Conservation (phyloP, 805 yeast species). For the Tetrapisispora arboricola region DNA sequence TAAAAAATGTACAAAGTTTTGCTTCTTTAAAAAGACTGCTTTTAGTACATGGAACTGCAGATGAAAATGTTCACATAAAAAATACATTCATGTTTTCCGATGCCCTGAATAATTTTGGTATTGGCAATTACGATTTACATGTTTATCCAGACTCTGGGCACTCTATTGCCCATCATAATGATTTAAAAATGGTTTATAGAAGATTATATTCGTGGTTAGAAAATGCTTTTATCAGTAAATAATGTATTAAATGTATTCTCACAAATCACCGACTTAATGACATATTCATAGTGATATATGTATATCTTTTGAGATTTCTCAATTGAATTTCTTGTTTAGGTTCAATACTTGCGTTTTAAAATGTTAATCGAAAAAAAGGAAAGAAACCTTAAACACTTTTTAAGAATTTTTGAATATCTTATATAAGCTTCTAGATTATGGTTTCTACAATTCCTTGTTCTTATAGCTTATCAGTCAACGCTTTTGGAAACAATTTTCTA, state of each 20-base stretch:
- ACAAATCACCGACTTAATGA: no score
- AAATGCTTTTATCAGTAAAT: constrained; percentile 36
- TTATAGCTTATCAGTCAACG: no score
- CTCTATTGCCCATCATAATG: constrained; percentile 69
- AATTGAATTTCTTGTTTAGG: no score
- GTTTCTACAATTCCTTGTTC: no score
- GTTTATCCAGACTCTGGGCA: constrained; percentile 93
- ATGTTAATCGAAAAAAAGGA: no score
- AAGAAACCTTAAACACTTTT: no score
- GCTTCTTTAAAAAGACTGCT: constrained; percentile 45
- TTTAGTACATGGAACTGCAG: constrained; percentile 75
- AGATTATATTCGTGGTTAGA: constrained; percentile 60
- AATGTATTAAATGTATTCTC: not conserved
- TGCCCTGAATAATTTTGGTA: constrained; percentile 37
- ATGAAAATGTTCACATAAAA: constrained; percentile 74
- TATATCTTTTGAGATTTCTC: no score
- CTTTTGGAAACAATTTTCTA: no score
- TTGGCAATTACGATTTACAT: constrained; percentile 77
- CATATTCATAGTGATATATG: no score
- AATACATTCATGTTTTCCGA: constrained; percentile 57
- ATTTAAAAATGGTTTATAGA: constrained; percentile 60
- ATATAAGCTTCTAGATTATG: no score
- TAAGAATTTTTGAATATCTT: no score
- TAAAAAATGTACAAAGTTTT: constrained; percentile 36
- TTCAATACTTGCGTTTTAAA: no score